Base-by-base conservation (phyloP, 768 basidiomycete genomes). In the Ramaria sp. region DNA sequence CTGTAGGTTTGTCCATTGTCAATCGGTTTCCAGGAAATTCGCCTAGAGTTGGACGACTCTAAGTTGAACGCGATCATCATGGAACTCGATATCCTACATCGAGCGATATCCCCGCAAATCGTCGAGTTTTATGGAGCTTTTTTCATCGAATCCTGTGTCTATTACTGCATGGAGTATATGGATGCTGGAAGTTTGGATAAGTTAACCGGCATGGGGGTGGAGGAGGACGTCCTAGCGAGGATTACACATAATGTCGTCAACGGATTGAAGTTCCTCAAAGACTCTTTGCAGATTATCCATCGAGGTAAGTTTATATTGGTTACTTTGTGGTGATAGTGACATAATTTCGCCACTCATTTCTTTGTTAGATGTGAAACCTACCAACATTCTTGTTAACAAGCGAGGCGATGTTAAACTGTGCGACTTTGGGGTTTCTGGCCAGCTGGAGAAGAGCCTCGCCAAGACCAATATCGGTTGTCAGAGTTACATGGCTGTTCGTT, bases 111-210 rank as follows among this genome's bases (percentile, higher is more conserved):
- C 8, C 88, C 87, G 2, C 83, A 89, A 64, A 98, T 98, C 60
- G 90, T 99, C 63, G 96, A 98, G 58, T 99, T 99, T 62, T 98
- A 95, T 65, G 96, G 96, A 42, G 96, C 96, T 3, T 99, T 99
- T 73, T 97, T 96, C 69, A 93, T 96, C 69, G 96, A 99, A 66
- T 90, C 90, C n/a, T 99, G 95, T 67, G 96, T 99, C 22, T 97
- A 99, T 70, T 97, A 96, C 67, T 98, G 94, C 70, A 98, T 98
- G 94, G 96, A 99, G 73, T 90, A 85, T 70, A 99, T 99, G 96
- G 95, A 99, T 66, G 94, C 93, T 10, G 93, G 94, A n/a, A 88
- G 84, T 38, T 77, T 99, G 45, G 96, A 97, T 66, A 88, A 85
- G 59, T 75, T 98, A 73, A 20, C 65, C 16, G 68, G 69, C 62